These are phyloP conservation scores for Aspergillus bertholletiae DNA, from an alignment of 495 filamentous ascomycete species.

Conservation along the genomic window DNA sequence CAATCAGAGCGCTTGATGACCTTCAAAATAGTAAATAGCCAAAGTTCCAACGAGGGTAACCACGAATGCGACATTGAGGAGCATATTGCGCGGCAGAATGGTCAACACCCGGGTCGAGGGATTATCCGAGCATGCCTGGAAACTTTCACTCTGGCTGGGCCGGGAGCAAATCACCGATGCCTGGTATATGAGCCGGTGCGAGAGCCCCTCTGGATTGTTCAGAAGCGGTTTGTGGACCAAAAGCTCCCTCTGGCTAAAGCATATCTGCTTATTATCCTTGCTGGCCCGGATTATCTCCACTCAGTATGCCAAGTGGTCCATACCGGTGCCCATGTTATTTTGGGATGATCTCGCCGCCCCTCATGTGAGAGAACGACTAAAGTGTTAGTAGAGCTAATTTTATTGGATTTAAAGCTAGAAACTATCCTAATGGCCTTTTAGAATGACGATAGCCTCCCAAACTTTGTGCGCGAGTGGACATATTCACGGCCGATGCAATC, in stretches of 20 bases:
- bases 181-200: conserved; percentile 32
- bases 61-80: conserved; percentile 25
- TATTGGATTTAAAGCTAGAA: too few species aligned
- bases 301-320: conserved; percentile 27
- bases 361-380: too few species aligned
- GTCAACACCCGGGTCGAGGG: conserved; percentile 17
- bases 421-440: too few species aligned
- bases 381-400: too few species aligned
- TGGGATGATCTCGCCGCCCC: too few species aligned
- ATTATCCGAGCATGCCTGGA: conserved; percentile 10
- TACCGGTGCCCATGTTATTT: too few species aligned
- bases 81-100: conserved; percentile 15
- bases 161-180: conserved; percentile 26
- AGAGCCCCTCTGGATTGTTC: conserved; percentile 20
- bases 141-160: conserved; percentile 17
- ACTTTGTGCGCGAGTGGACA: too few species aligned
- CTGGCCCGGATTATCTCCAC: conserved; percentile 35
- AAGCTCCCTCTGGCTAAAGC: conserved; percentile 20
- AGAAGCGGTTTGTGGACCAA: conserved; percentile 14
- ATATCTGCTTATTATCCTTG: conserved; percentile 25
- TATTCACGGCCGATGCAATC: too few species aligned
- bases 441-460: too few species aligned
- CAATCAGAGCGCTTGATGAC: conserved; percentile 22
- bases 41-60: background rate
- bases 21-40: conserved; percentile 24